Evolutionary conservation across 805 yeast genomes (phyloP), one percentile per base, ranked within the genome.

Genomic region (Monosporozyma solicola): DNA sequence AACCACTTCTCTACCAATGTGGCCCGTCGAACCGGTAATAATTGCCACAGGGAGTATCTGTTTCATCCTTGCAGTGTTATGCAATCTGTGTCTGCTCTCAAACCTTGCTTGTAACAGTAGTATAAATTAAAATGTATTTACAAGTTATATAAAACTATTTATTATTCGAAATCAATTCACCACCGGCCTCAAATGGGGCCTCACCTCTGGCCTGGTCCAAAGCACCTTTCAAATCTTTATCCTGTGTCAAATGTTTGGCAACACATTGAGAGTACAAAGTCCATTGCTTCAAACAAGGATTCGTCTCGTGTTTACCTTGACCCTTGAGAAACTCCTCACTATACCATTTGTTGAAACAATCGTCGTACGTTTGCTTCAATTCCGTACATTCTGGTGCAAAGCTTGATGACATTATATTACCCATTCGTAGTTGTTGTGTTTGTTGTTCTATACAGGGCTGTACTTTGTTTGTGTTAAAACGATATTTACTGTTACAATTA

Each of bases 371-470:
- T 61, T 82, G 81, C 70, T 94, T 94, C 54, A 85, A 79, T 37
- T 82, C 86, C 24, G 95, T 88, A 71, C 99, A 94, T 72, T 94
- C 98, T 27, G 97, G 97, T 39, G 99, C 98, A 75, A 94, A 87
- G 55, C 96, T 89, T 6, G 95, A 77, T 16, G 91, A 84, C 86
- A 86, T 80, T 51, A 74, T 67, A 69, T 82, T 83, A 50, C 90
- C 90, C 89, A 84, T 84, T 22, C 39, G 39, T 35, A 13, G 8
- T 24, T 48, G 11, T 39, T 16, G 35, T 20, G 5, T 39, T 32
- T 16, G n/a, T 20, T 10, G 7, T 16, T 11, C 16, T 41, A 20
- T 37, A 47, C 31, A 20, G 24, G 13, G 13, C 4, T 47, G 24
- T 33, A 20, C 20, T 20, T 33, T 22, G 33, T 4, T 20, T 11